A percentile compares a stretch with the other conserved stretches of the same genome.
Evolutionary conservation across 768 basidiomycete genomes (phyloP).

Genomic region (Macrolepiota fuliginosa): DNA sequence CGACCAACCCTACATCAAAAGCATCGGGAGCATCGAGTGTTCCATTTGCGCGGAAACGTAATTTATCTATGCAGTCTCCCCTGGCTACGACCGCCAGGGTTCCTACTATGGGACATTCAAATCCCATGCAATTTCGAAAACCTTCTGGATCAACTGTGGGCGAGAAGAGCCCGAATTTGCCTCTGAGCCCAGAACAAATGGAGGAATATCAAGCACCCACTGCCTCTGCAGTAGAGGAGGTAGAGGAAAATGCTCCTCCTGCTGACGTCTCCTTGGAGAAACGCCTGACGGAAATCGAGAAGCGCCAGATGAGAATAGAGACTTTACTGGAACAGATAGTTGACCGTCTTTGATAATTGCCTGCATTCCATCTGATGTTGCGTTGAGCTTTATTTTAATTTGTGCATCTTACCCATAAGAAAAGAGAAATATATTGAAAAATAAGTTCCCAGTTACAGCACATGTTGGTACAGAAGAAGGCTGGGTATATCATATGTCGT

Average conservation of each 20-base stretch:
- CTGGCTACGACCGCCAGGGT: background rate
- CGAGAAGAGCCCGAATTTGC: conserved; percentile 11
- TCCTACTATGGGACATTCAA: background rate
- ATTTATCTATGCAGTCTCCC: conserved; percentile 27
- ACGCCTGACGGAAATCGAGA: conserved; percentile 36
- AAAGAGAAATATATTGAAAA: background rate
- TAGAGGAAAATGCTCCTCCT: background rate
- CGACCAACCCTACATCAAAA: background rate
- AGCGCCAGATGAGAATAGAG: conserved; percentile 47
- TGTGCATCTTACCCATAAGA: no score
- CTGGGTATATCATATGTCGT: background rate
- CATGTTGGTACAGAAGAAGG: background rate
- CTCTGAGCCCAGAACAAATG: conserved; percentile 13
- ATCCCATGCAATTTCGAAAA: background rate
- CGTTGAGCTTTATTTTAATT: no score
- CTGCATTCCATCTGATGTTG: background rate
- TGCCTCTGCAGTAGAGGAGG: background rate
- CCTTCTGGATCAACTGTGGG: background rate
- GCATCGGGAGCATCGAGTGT: background rate
- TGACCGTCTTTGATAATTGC: conserved; percentile 14
- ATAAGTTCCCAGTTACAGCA: background rate
- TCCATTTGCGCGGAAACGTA: background rate
- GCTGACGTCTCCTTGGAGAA: background rate
- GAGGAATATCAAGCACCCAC: conserved; percentile 13
- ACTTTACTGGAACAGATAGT: conserved; percentile 37